Evolutionary conservation across 345 rosid species (phyloP).

Genomic region (Litchi chinensis): DNA sequence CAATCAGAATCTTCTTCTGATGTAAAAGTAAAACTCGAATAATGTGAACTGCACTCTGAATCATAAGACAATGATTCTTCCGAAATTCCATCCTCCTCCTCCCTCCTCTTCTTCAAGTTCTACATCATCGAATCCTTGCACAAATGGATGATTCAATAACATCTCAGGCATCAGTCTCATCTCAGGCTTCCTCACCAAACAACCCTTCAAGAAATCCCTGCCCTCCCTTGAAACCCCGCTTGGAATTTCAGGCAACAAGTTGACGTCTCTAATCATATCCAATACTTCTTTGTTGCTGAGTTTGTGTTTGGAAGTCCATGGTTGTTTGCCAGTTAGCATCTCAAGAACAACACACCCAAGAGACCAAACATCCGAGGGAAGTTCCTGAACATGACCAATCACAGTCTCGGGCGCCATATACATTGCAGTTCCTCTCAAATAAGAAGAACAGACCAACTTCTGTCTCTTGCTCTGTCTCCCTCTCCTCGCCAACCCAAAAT

Average conservation of each 20-base stretch:
- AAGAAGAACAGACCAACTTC: background rate
- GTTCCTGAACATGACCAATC: conserved; percentile 22
- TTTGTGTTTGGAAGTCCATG: conserved; percentile 32
- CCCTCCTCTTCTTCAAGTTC: conserved; percentile 13
- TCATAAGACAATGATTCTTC: background rate
- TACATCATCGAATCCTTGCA: conserved; percentile 20
- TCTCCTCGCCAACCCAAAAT: conserved; percentile 45
- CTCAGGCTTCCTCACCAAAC: conserved; percentile 25
- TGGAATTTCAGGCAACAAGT: conserved; percentile 29
- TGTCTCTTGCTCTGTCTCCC: conserved; percentile 21
- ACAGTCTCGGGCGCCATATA: conserved; percentile 45
- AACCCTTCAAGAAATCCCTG: conserved; percentile 30
- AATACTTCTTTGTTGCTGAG: background rate
- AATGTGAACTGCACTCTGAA: background rate
- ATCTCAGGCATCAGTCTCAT: conserved; percentile 32
- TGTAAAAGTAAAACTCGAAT: background rate
- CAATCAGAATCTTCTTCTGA: background rate
- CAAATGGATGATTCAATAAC: conserved; percentile 31
- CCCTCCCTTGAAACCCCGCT: conserved; percentile 24
- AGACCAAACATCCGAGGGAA: conserved; percentile 52
- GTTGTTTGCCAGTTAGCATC: conserved; percentile 45
- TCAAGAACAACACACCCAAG: conserved; percentile 54
- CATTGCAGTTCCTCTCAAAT: conserved; percentile 35
- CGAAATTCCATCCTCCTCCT: background rate
- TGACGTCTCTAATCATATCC: conserved; percentile 11